Evolutionary conservation across 805 yeast genomes (phyloP), one percentile per base, ranked within the genome.

Genomic region (baker's yeast (Saccharomyces cerevisiae)): DNA sequence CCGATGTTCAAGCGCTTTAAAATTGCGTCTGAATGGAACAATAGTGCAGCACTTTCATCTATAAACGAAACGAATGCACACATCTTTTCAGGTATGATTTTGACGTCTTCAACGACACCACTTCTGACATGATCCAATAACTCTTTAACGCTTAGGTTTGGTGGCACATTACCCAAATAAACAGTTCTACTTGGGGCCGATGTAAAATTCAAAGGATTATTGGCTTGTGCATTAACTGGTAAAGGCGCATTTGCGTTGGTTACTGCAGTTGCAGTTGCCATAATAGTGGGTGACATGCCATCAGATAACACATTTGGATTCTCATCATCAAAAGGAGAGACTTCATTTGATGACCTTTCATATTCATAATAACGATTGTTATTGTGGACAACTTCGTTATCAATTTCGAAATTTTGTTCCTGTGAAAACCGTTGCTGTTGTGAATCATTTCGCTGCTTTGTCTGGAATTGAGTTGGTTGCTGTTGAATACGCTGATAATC

Each of bases 21-120:
- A 51, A 88, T 85, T 43, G 96, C 95, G 73, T 91, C 97, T 0
- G 96, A 88, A 70, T 90, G 97, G 73, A 94, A 94, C 59, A 89
- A 80, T 56, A 89, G 76, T 0, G 98, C 97, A 30, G 94, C 80
- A 60, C 87, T 84, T 68, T 86, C 92, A 69, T 90, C 96, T 54
- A 92, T 76, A 69, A 94, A 92, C 4, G 96, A 86, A 46, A 92
- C 79, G 67, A 89, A 89, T 2, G 96, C 97, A 76, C 96, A 90
- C 75, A 82, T 83, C 70, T 89, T 90, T 41, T 85, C 81, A 1
- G 94, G 90, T n/a, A 90, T 73, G 54, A 91, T 79, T 64, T 82
- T 79, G 52, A 89, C 82, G 53, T 80, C 82, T 73, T 91, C 97
- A 53, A 91, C 82, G 28, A 89, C 83, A 31, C 97, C 98, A 31